Conservation (phyloP, 192 early-diverging fungal species). For the Chytriomyces hyalinus region DNA sequence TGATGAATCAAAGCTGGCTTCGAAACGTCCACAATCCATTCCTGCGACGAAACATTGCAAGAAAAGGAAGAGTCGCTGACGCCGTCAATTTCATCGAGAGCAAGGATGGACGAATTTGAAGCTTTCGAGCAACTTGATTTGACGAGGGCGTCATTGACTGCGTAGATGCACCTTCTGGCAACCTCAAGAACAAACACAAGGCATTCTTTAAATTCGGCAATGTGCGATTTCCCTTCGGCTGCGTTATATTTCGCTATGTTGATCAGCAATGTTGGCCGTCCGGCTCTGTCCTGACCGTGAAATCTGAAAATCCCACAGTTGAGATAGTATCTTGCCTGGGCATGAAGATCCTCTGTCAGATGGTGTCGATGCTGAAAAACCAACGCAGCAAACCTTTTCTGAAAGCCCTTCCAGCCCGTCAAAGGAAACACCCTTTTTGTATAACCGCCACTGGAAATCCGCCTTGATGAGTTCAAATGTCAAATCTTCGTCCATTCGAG, state of each 20-base stretch:
- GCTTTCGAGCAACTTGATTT: background rate
- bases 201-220: conserved; percentile 26
- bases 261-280: conserved; percentile 46
- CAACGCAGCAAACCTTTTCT: conserved; percentile 9
- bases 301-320: conserved; percentile 46
- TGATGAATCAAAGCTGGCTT: conserved; percentile 32
- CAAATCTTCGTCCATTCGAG: conserved; percentile 20
- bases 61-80: background rate
- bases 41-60: background rate
- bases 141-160: conserved; percentile 10
- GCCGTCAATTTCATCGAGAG: background rate
- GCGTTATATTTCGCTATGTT: conserved; percentile 34
- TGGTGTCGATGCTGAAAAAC: background rate
- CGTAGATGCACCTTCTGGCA: conserved; percentile 29
- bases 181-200: conserved; percentile 37
- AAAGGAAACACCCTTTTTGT: conserved; percentile 33
- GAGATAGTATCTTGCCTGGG: conserved; percentile 29
- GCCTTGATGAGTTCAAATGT: conserved; percentile 25
- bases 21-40: background rate
- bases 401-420: background rate
- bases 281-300: conserved; percentile 39
- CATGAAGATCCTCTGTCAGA: background rate
- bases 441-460: conserved; percentile 52
- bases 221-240: conserved; percentile 15
- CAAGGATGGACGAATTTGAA: background rate